Conservation (phyloP, 2,329 filamentous ascomycete species). For the Pyrenochaeta sp. region DNA sequence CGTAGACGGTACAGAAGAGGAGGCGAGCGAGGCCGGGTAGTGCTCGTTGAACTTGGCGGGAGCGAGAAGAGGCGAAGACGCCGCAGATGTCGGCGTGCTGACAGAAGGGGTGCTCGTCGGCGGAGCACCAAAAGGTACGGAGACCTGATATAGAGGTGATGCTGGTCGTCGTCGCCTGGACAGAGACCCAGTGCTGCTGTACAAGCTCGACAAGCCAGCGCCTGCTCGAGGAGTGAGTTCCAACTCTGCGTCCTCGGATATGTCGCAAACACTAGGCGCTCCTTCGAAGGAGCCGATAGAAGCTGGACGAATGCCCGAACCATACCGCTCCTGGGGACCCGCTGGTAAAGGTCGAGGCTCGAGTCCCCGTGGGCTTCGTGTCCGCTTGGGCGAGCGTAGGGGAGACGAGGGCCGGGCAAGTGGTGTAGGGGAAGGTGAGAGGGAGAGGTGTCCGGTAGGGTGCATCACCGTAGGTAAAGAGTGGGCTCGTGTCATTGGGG, state of each 20-base stretch:
- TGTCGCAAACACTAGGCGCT: conserved; percentile 51
- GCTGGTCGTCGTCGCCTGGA: conserved; percentile 55
- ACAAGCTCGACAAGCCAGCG: conserved; percentile 33
- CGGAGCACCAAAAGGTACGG: conserved; percentile 37
- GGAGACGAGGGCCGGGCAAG: conserved; percentile 48
- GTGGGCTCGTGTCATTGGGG: conserved; percentile 58
- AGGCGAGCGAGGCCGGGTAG: conserved; percentile 56
- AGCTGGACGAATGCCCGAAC: conserved; percentile 37
- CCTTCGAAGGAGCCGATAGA: conserved; percentile 39
- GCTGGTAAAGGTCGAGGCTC: conserved; percentile 26
- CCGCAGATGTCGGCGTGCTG: conserved; percentile 46
- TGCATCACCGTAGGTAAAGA: conserved; percentile 56
- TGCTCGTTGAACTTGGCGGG: conserved; percentile 59
- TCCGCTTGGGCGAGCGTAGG: conserved; percentile 54
- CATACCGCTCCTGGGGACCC: conserved; percentile 27
- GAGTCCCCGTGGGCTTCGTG: conserved; percentile 47
- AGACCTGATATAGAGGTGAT: conserved; percentile 55
- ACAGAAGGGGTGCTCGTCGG: conserved; percentile 34
- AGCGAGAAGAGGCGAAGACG: conserved; percentile 54
- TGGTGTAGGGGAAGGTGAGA: conserved; percentile 43
- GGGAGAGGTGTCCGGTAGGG: conserved; percentile 39
- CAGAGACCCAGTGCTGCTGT: conserved; percentile 42
- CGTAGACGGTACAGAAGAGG: conserved; percentile 72
- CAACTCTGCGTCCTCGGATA: conserved; percentile 60
- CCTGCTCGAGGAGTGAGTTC: conserved; percentile 53